A percentile compares a stretch with the other conserved stretches of the same genome.
Evolutionary conservation across 2,329 filamentous ascomycete species (phyloP).

Genomic region (Tetracladium maxilliforme): DNA sequence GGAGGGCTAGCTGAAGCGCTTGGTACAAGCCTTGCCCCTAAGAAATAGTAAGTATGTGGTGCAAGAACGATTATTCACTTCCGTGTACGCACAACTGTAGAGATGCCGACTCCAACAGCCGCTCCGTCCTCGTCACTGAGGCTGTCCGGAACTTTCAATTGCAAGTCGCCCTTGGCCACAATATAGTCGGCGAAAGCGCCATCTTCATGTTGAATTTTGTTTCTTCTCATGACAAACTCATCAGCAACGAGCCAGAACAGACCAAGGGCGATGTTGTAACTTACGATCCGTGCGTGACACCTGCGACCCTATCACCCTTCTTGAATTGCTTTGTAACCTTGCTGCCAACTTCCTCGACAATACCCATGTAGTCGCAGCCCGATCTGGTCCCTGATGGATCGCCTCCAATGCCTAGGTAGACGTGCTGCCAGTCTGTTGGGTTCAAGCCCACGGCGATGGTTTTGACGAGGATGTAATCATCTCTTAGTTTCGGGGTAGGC

Average conservation of each 20-base stretch:
- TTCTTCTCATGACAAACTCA: constrained; percentile 8
- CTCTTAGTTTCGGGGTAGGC: constrained; percentile 11
- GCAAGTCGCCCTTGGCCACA: constrained; percentile 19
- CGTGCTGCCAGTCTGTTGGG: constrained; percentile 16
- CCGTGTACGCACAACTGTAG: constrained; percentile 24
- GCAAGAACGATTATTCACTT: neutral
- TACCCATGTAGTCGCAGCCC: constrained; percentile 31
- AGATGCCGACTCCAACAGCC: constrained; percentile 20
- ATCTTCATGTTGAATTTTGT: constrained; percentile 19
- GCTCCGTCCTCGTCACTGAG: constrained; percentile 30
- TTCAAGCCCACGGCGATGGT: constrained; percentile 14
- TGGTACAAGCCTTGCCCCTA: constrained; percentile 33
- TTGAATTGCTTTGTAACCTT: constrained; percentile 24
- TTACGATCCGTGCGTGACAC: constrained; percentile 21
- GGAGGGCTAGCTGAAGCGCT: constrained; percentile 26
- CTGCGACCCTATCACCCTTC: constrained; percentile 30
- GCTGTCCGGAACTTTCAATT: constrained; percentile 26
- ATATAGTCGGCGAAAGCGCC: constrained; percentile 20
- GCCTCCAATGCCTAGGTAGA: constrained; percentile 8
- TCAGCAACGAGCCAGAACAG: constrained; percentile 1
- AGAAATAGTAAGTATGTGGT: constrained; percentile 1
- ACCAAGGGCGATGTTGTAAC: constrained; percentile 6
- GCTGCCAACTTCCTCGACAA: constrained; percentile 27
- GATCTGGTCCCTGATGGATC: constrained; percentile 5
- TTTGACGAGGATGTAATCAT: constrained; percentile 14